These are phyloP conservation scores for Colletotrichum limetticola DNA, from an alignment of 2,329 filamentous ascomycete species.

Conservation along the genomic window DNA sequence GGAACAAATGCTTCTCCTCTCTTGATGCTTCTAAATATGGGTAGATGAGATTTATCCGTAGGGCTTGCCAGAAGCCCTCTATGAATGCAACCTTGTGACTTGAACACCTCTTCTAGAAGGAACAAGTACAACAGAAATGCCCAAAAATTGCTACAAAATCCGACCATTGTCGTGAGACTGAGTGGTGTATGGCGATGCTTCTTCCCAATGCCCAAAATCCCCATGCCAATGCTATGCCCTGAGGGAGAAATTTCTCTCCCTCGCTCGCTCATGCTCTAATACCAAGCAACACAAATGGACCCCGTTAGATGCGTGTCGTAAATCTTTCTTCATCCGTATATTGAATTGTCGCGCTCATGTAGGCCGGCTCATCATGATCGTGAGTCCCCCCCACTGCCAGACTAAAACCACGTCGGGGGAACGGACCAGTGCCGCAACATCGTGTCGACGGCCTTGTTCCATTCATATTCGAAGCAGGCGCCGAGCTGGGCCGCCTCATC, in stretches of 20 bases:
- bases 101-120: background rate
- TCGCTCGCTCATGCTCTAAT: background rate
- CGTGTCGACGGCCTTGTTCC: constrained; percentile 71
- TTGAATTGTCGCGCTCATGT: background rate
- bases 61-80: background rate
- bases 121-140: background rate
- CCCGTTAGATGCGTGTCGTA: background rate
- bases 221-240: background rate
- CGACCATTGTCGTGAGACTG: background rate
- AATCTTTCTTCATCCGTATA: background rate
- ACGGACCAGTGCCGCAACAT: constrained; percentile 77
- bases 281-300: background rate
- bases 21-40: background rate
- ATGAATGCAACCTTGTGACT: background rate
- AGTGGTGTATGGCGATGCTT: background rate
- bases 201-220: background rate
- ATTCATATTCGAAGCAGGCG: constrained; percentile 73
- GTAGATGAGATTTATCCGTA: background rate
- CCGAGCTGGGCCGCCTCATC: constrained; percentile 69
- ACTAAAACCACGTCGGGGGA: constrained; percentile 61
- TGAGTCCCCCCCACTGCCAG: background rate
- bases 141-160: background rate
- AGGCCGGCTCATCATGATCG: background rate
- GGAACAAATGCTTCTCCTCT: background rate
- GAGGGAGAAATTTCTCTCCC: background rate